Conservation (phyloP, 2,329 filamentous ascomycete species). For the Madurella fahalii region DNA sequence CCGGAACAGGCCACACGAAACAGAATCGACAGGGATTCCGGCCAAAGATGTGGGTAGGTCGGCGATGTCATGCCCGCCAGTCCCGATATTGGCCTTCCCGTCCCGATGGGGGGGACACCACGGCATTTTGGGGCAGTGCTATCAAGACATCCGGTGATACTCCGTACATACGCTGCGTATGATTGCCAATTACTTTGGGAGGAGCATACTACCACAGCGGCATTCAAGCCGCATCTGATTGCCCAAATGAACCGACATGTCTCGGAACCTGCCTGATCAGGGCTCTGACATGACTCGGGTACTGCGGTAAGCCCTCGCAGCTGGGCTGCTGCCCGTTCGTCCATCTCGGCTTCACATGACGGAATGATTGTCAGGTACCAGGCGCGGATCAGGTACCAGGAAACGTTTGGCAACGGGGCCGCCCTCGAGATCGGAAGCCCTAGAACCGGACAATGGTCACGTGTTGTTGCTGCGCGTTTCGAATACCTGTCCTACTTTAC, state of each 20-base stretch:
- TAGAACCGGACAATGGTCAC: neutral
- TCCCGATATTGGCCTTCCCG: conserved; percentile 7
- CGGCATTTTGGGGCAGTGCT: neutral
- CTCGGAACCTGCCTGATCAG: conserved; percentile 10
- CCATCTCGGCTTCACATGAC: neutral
- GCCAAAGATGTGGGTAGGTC: conserved; percentile 12
- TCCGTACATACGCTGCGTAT: too few species aligned
- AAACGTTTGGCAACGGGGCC: conserved; percentile 2
- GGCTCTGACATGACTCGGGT: too few species aligned
- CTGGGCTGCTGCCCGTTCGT: too few species aligned
- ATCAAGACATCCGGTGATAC: too few species aligned
- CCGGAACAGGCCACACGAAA: conserved; percentile 8
- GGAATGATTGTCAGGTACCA: conserved; percentile 17
- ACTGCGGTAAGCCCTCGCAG: too few species aligned
- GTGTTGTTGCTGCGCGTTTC: conserved; percentile 1
- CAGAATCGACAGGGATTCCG: conserved; percentile 1
- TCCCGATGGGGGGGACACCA: neutral
- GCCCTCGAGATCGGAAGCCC: neutral
- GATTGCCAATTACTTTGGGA: too few species aligned
- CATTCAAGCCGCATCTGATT: conserved; percentile 1
- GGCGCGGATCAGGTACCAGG: conserved; percentile 17
- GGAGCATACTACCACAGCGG: too few species aligned
- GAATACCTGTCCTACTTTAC: neutral
- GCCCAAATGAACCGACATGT: conserved; percentile 3
- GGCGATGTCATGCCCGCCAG: conserved; percentile 13